Conservation (phyloP, 2,329 filamentous ascomycete genomes). For the Phialocephala sp. region DNA sequence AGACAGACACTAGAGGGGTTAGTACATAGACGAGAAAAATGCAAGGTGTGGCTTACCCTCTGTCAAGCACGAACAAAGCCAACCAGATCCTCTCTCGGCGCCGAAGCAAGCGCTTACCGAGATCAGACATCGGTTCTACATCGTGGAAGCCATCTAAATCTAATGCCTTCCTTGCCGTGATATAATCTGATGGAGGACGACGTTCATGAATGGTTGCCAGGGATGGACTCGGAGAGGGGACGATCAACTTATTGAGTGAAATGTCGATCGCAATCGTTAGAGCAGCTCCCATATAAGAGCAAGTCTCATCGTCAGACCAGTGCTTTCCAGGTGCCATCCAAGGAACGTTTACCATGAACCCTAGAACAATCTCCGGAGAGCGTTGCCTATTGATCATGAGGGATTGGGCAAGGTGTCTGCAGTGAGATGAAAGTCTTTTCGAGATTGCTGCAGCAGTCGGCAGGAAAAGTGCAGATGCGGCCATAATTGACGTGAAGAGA, state of each 20-base stretch:
- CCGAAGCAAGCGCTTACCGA: conserved; percentile 65
- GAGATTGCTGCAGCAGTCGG: conserved; percentile 68
- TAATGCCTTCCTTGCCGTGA: conserved; percentile 69
- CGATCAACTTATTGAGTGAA: conserved; percentile 71
- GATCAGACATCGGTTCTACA: conserved; percentile 63
- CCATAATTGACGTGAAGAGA: conserved; percentile 73
- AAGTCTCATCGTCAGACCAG: conserved; percentile 75
- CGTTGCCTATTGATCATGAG: conserved; percentile 66
- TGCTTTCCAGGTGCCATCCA: conserved; percentile 75
- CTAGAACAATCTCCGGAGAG: conserved; percentile 76
- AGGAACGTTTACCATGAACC: conserved; percentile 77
- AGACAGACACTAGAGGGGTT: conserved; percentile 61
- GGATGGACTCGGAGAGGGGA: conserved; percentile 56
- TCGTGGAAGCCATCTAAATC: conserved; percentile 71
- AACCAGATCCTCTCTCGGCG: conserved; percentile 74
- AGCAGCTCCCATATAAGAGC: conserved; percentile 72
- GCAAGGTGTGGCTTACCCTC: conserved; percentile 54
- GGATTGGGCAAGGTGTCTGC: conserved; percentile 64
- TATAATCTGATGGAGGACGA: conserved; percentile 69
- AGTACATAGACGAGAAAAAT: background rate
- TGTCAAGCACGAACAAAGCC: conserved; percentile 73
- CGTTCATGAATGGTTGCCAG: conserved; percentile 51
- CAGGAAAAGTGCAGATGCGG: conserved; percentile 71
- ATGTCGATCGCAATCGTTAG: conserved; percentile 72
- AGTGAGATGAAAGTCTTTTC: conserved; percentile 68